Base-by-base conservation (phyloP, 257 asterid species). In the Solanum chaucha region DNA sequence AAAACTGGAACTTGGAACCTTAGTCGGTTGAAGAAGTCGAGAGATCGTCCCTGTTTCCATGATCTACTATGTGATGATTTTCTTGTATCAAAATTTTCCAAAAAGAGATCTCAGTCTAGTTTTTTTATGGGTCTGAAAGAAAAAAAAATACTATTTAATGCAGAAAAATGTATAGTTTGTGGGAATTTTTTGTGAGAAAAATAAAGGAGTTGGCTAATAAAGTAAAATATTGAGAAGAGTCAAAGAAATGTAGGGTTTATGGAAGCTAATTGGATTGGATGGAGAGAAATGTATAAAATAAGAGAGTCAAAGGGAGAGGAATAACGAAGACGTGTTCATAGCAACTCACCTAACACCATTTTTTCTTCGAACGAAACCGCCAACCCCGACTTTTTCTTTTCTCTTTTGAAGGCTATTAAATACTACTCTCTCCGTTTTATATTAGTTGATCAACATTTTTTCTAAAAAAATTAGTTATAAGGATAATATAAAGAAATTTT, bases 11-110 rank as follows among this genome's bases (percentile, higher is more conserved):
- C 10, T 55, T 64, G 86, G 40, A 19, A 85, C 48, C 75, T 85
- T 88, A 80, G 81, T 82, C 20, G 87, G 93, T 34, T 92, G 89
- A 24, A 91, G 88, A 87, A 92, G 83, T 61, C 91, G 93, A 87
- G 92, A 90, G 90, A 88, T 86, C 41, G 92, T 38, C 15, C 92
- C 92, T 72, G 94, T 95, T 90, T 92, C 98, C 98, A 96, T 96
- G 78, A 78, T 40, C 44, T 71, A 68, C 74, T 51, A 51, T 51
- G 3, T 51, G 22, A 51, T 51, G 58, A 48, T 51, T 51, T 67
- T 70, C 41, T 70, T 70, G 1, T 8, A 70, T 71, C 78, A 44
- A 77, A 41, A 22, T 3, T 51, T 51, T 51, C 61, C 61, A 51
- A 51, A 51, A 75, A 75, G 64, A 44, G 32, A 68, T 68, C 40